Percentiles rank a stretch among this genome's conserved stretches.
Evolutionary conservation across 116 monocot genomes (phyloP).

Genomic region (Cymodocea nodosa): DNA sequence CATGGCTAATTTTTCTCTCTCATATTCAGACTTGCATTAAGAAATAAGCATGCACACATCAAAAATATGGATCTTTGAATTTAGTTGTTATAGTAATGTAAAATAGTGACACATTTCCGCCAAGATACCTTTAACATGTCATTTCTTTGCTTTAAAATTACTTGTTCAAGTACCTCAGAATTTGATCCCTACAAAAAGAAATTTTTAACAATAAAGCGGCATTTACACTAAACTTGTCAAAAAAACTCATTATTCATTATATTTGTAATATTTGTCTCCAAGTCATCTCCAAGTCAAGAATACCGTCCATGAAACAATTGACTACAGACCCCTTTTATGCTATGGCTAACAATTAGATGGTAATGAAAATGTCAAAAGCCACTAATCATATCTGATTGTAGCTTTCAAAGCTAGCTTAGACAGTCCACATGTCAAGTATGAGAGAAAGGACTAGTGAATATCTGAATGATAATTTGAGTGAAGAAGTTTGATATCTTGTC

Average conservation of each 20-base stretch:
- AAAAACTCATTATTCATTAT: background rate
- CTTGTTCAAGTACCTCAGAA: conserved; percentile 85
- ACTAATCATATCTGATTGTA: no score
- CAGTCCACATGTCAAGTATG: no score
- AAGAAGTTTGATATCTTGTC: no score
- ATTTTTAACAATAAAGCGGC: background rate
- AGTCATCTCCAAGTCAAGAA: no score
- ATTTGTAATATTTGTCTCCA: background rate
- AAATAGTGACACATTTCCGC: background rate
- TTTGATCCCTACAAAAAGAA: conserved; percentile 57
- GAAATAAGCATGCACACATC: background rate
- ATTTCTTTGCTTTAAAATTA: conserved; percentile 76
- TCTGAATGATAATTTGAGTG: no score
- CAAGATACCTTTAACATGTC: conserved; percentile 82
- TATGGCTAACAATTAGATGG: no score
- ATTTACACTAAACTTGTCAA: background rate
- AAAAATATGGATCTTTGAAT: background rate
- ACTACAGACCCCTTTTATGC: no score
- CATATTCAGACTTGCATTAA: conserved; percentile 62
- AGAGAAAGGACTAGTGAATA: no score
- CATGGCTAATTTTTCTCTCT: conserved; percentile 66
- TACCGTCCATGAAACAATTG: no score
- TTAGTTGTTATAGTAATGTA: background rate
- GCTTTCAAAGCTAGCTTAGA: no score
- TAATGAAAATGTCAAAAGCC: no score